phyloP scores from a whole-genome alignment of 2,329 filamentous ascomycete species.

The Epichloe gansuensis region DNA sequence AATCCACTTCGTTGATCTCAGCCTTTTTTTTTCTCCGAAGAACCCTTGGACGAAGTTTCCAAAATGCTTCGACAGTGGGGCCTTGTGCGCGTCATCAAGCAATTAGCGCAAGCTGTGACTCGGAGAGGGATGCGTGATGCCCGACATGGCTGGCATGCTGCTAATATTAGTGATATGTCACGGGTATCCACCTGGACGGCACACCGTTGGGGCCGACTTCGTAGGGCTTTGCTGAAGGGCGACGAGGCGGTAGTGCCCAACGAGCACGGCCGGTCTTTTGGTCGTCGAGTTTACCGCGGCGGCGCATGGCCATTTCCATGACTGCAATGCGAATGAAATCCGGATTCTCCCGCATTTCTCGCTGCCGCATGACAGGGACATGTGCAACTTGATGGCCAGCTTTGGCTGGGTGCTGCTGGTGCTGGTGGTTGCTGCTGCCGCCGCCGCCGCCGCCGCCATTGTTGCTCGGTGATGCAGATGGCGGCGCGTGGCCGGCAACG shows the following conservation, averaged over 20 bases:
- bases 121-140: background rate
- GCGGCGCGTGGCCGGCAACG: background rate
- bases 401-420: slow-evolving; percentile 14
- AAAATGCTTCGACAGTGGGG: slow-evolving; percentile 2
- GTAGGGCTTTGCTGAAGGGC: slow-evolving; percentile 39
- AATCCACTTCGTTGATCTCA: too few relatives aligned
- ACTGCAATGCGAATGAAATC: slow-evolving; percentile 60
- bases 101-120: background rate
- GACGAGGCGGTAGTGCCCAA: slow-evolving; percentile 54
- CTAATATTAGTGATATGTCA: slow-evolving; percentile 11
- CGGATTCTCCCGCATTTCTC: slow-evolving; percentile 56
- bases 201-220: slow-evolving; percentile 45
- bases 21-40: background rate
- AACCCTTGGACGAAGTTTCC: background rate
- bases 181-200: slow-evolving; percentile 43
- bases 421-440: background rate
- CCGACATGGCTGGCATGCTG: background rate
- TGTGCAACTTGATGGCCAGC: slow-evolving; percentile 19
- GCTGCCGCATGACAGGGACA: slow-evolving; percentile 40
- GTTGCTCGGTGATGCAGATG: background rate
- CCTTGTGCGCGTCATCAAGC: background rate
- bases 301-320: slow-evolving; percentile 61
- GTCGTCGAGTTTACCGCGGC: slow-evolving; percentile 51
- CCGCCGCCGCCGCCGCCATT: slow-evolving; percentile 8
- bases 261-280: slow-evolving; percentile 53